Evolutionary conservation across 2,329 filamentous ascomycete genomes (phyloP), one percentile per base, ranked within the genome.

Genomic region (Fusarium keratoplasticum): DNA sequence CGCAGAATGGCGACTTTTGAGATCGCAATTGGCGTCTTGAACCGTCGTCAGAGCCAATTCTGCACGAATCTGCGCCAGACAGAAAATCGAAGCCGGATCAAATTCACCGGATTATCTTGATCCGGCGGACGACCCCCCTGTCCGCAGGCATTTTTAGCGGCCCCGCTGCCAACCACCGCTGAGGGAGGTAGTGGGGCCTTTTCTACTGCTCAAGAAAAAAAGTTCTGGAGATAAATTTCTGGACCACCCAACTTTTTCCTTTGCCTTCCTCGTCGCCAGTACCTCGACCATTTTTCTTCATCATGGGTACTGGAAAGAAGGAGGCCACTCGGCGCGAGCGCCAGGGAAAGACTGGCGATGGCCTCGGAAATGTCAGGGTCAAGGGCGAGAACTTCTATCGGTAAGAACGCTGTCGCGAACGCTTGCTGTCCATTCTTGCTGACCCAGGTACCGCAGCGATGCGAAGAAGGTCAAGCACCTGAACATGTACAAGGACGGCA

Each of bases 361-460:
- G 95, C 82, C 95, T 98, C 90, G 91, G 86, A 79, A 98, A 98
- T 86, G 94, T 98, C 81, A 94, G 92, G 80, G 88, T 91, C 78
- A 99, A 99, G 87, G 96, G 96, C 85, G 96, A 98, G 88, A 98
- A 98, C 87, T 99, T 98, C 87, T 98, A 98, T 87, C 91, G 94
- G 89, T 93, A 86, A 75, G 87, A 72, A 13, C 29, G 66, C 18
- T 52, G 57, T 31, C 63, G 33, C 52, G 5, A 22, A 50, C 33
- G 40, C 33, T 40, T 33, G 42, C 36, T 36, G 33, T 44, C 58
- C n/a, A 31, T 25, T 16, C 29, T 61, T 58, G 36, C 70, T 75
- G 35, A 69, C 63, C 20, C 54, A 62, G 65, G 69, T 65, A 60
- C 6, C 61, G 47, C 64, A 87, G 87, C 76, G 83, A 86, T 87